Conservation (phyloP, 2,329 filamentous ascomycete genomes). For the Cryphonectria nitschkei region DNA sequence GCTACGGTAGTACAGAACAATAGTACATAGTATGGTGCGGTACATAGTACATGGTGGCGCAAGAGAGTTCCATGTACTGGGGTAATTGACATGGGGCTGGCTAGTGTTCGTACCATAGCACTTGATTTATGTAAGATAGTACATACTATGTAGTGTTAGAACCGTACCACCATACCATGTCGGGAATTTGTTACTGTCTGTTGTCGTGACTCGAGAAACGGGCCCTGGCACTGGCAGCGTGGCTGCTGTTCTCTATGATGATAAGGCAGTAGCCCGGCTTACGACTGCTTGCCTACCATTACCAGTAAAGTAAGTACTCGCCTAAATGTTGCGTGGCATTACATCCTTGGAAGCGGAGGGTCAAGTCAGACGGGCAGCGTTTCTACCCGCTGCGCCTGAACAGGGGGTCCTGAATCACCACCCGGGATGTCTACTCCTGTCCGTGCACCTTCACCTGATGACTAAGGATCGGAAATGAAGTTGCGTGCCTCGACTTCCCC, state of each 20-base stretch:
- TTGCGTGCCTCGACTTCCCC: neutral
- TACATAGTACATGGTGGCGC: slow-evolving; percentile 1
- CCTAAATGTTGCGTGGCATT: no score
- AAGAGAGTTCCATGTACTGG: neutral
- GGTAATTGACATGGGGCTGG: slow-evolving; percentile 11
- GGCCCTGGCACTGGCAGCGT: no score
- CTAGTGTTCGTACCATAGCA: neutral
- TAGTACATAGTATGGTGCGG: no score
- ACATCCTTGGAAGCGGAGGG: neutral
- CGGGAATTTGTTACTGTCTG: no score
- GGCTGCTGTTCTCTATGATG: neutral
- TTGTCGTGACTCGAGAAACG: no score
- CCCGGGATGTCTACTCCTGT: neutral
- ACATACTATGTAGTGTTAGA: neutral
- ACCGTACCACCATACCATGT: no score
- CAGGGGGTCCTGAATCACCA: slow-evolving; percentile 2
- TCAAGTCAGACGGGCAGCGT: slow-evolving; percentile 6
- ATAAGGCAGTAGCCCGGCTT: slow-evolving; percentile 15
- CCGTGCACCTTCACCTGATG: neutral
- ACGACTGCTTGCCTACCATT: neutral
- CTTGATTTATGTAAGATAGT: neutral
- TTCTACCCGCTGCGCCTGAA: slow-evolving; percentile 5
- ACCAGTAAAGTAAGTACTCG: no score
- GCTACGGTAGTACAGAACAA: neutral
- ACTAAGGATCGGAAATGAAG: slow-evolving; percentile 12